phyloP scores from a whole-genome alignment of 208 protist species.

The Trypanosoma cruzi region DNA sequence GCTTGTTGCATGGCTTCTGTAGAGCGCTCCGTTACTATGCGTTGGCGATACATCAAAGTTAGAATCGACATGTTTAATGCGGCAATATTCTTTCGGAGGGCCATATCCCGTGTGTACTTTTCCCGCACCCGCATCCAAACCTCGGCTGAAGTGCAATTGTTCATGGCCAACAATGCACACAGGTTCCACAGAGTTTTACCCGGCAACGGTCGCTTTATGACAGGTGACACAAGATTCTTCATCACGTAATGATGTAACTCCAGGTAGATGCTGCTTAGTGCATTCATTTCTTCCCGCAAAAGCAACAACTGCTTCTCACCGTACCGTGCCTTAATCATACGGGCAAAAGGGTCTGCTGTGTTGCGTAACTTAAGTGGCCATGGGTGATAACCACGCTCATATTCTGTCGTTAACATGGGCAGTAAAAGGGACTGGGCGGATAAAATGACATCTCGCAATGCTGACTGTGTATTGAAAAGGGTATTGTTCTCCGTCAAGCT shows the following conservation, averaged over 20 bases:
- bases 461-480: conserved; percentile 53
- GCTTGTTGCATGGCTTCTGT: conserved; percentile 55
- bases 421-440: conserved; percentile 61
- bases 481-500: conserved; percentile 61
- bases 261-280: conserved; percentile 70
- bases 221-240: conserved; percentile 39
- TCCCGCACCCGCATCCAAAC: conserved; percentile 63
- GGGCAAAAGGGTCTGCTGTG: conserved; percentile 71
- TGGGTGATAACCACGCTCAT: conserved; percentile 84
- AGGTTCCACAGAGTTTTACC: conserved; percentile 52
- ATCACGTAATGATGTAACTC: conserved; percentile 63
- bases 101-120: conserved; percentile 55
- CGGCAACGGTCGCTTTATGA: conserved; percentile 46
- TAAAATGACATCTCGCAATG: conserved; percentile 60
- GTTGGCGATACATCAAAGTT: conserved; percentile 73
- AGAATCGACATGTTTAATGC: conserved; percentile 51
- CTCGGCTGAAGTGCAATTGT: conserved; percentile 53
- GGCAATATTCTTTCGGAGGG: conserved; percentile 51
- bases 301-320: conserved; percentile 57
- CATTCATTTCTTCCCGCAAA: conserved; percentile 65
- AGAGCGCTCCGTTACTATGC: conserved; percentile 62
- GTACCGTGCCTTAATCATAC: conserved; percentile 71
- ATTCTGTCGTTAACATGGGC: conserved; percentile 85
- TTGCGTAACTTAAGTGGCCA: conserved; percentile 89
- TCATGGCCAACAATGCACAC: conserved; percentile 61